Evolutionary conservation across 495 filamentous ascomycete genomes (phyloP).

Genomic region (Articulospora tetracladia): DNA sequence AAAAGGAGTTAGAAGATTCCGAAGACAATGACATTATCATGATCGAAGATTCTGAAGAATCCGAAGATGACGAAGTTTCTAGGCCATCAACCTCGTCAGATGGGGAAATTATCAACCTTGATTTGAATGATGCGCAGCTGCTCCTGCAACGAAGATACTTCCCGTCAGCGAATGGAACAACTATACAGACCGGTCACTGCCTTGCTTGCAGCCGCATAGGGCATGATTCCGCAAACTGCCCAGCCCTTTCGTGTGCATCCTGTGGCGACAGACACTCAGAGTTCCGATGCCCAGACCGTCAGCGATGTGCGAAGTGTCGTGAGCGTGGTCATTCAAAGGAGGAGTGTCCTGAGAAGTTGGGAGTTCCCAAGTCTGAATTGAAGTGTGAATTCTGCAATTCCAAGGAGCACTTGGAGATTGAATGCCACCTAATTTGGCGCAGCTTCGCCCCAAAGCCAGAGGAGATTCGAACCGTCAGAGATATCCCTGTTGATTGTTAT

Average conservation of each 20-base stretch:
- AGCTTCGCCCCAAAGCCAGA: slow-evolving; percentile 17
- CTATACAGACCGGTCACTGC: slow-evolving; percentile 1
- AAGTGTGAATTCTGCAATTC: slow-evolving; percentile 21
- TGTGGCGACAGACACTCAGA: slow-evolving; percentile 18
- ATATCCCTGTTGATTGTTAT: slow-evolving; percentile 24
- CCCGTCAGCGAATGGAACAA: slow-evolving; percentile 1
- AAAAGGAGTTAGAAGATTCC: neutral
- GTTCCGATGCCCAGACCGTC: slow-evolving; percentile 15
- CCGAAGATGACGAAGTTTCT: neutral
- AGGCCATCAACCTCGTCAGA: neutral
- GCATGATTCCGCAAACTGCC: slow-evolving; percentile 18
- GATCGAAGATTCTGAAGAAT: neutral
- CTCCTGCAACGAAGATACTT: slow-evolving; percentile 20
- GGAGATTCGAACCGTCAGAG: slow-evolving; percentile 16
- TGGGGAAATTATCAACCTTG: neutral
- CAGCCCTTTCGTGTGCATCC: slow-evolving; percentile 8
- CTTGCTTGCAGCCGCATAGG: slow-evolving; percentile 17
- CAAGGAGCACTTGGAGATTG: slow-evolving; percentile 17
- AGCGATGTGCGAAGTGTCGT: slow-evolving; percentile 23
- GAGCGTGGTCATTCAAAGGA: slow-evolving; percentile 16
- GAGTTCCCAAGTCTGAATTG: slow-evolving; percentile 4
- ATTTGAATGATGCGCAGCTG: slow-evolving; percentile 3
- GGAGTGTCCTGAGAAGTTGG: slow-evolving; percentile 23
- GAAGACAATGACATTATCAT: neutral
- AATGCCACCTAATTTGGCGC: slow-evolving; percentile 27